Conservation (phyloP, 306 rosid species). For the Pyrus pyrifolia region DNA sequence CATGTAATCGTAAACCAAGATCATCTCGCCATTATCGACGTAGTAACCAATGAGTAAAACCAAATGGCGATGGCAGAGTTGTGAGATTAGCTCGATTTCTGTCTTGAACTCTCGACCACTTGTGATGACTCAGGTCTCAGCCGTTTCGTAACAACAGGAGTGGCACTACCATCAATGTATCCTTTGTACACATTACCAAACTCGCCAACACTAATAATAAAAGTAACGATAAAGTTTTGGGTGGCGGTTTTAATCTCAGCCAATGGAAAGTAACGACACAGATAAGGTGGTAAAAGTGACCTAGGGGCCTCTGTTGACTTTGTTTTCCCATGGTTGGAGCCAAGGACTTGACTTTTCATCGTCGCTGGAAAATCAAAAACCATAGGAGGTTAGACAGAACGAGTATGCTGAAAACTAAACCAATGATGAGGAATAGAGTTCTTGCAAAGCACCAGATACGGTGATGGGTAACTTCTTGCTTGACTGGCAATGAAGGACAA, state of each 20-base stretch:
- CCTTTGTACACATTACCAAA: constrained; percentile 41
- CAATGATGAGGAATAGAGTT: too few species aligned
- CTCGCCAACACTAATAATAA: constrained; percentile 26
- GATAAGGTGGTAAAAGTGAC: constrained; percentile 4
- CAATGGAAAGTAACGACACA: constrained; percentile 20
- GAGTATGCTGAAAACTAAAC: too few species aligned
- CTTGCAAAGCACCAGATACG: too few species aligned
- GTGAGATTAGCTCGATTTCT: constrained; percentile 43
- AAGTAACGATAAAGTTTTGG: constrained; percentile 1
- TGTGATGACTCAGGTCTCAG: constrained; percentile 27
- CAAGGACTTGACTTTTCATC: too few species aligned
- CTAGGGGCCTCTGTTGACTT: constrained; percentile 11
- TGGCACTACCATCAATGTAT: background rate
- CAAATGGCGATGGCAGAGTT: constrained; percentile 30
- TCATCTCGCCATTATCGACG: constrained; percentile 28
- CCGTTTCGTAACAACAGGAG: constrained; percentile 12
- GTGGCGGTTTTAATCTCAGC: constrained; percentile 29
- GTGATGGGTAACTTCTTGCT: too few species aligned
- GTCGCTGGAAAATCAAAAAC: too few species aligned
- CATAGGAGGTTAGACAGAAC: too few species aligned
- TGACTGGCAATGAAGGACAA: too few species aligned
- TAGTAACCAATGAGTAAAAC: constrained; percentile 37
- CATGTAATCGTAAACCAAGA: constrained; percentile 36
- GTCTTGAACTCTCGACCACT: constrained; percentile 35
- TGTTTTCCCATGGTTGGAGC: background rate